Evolutionary conservation across 306 rosid genomes (phyloP).

Genomic region (Quercus dentata): DNA sequence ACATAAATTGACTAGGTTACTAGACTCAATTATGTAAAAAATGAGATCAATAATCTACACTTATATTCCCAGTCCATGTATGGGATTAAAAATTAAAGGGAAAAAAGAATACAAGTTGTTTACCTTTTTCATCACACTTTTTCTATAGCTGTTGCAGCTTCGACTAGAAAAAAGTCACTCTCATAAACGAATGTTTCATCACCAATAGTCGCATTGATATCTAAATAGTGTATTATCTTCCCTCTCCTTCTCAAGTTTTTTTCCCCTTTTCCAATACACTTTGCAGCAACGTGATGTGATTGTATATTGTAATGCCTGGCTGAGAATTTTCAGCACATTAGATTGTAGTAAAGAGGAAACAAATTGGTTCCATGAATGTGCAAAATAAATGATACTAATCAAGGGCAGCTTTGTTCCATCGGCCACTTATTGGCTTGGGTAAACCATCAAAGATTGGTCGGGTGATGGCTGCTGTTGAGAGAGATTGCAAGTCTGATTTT

Average conservation of each 20-base stretch:
- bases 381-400: constrained; percentile 45
- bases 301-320: constrained; percentile 14
- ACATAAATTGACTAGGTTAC: neutral
- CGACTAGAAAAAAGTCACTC: constrained; percentile 8
- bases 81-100: neutral
- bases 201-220: constrained; percentile 23
- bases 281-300: constrained; percentile 31
- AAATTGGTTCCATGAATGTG: constrained; percentile 12
- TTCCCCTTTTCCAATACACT: constrained; percentile 24
- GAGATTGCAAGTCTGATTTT: constrained; percentile 67
- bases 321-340: constrained; percentile 12
- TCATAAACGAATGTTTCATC: constrained; percentile 18
- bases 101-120: constrained; percentile 14
- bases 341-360: constrained; percentile 29
- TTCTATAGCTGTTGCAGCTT: constrained; percentile 5
- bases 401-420: constrained; percentile 77
- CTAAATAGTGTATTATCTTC: constrained; percentile 29
- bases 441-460: constrained; percentile 82
- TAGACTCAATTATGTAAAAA: constrained; percentile 24
- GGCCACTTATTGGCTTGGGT: constrained; percentile 76
- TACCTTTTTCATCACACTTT: constrained; percentile 12
- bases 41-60: constrained; percentile 8
- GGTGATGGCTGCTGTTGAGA: constrained; percentile 47
- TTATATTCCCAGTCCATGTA: constrained; percentile 6
- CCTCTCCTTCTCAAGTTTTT: constrained; percentile 11